Conservation (phyloP, 345 rosid genomes). For the Erysimum cheiranthoides region DNA sequence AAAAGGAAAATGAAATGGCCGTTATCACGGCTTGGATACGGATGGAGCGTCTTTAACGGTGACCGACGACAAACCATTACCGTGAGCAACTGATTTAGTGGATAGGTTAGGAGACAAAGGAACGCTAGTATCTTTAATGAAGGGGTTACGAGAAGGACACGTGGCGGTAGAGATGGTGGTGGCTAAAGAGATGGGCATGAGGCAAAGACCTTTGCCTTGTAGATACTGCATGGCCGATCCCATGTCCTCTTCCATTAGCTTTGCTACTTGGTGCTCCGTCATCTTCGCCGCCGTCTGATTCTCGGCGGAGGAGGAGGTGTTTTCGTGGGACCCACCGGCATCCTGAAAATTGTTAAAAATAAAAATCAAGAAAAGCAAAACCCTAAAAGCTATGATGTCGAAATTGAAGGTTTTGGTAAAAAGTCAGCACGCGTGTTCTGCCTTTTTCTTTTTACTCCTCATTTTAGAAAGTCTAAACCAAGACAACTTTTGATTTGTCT, state of each 20-base stretch:
- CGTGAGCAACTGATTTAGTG: slow-evolving; percentile 31
- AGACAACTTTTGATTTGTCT: slow-evolving; percentile 23
- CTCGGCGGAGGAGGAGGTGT: slow-evolving; percentile 39
- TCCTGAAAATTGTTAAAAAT: slow-evolving; percentile 16
- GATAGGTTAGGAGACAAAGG: slow-evolving; percentile 83
- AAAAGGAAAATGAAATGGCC: slow-evolving; percentile 18
- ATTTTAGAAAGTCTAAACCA: slow-evolving; percentile 33
- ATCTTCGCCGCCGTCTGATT: slow-evolving; percentile 48
- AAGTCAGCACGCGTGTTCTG: slow-evolving; percentile 85
- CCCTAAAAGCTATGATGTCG: slow-evolving; percentile 36
- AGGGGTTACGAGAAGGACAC: slow-evolving; percentile 55
- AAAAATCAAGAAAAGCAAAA: neutral
- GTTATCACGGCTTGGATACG: slow-evolving; percentile 44
- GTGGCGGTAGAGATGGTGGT: slow-evolving; percentile 85
- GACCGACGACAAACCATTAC: slow-evolving; percentile 49
- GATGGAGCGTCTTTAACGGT: slow-evolving; percentile 55
- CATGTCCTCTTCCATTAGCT: slow-evolving; percentile 97
- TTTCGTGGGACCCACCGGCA: slow-evolving; percentile 49
- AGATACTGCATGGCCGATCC: slow-evolving; percentile 98
- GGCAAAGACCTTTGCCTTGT: slow-evolving; percentile 95
- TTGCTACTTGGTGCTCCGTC: slow-evolving; percentile 93
- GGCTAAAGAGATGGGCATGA: slow-evolving; percentile 98
- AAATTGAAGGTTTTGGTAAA: slow-evolving; percentile 21
- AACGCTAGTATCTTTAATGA: slow-evolving; percentile 49
- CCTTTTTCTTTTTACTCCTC: slow-evolving; percentile 17